Base-by-base conservation (phyloP, 140 eudicot species). In the Stevia rebaudiana region DNA sequence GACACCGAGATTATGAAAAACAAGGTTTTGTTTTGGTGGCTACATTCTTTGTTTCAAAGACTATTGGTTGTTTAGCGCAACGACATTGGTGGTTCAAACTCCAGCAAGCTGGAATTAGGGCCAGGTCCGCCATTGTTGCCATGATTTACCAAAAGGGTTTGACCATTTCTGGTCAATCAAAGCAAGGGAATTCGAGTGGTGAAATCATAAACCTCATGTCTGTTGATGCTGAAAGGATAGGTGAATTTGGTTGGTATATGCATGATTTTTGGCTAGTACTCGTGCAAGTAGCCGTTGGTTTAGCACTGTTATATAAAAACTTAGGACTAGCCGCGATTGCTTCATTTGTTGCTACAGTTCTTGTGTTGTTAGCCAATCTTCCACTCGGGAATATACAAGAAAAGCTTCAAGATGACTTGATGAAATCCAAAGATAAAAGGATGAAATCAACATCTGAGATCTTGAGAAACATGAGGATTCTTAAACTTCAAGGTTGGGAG, bases 401-500 rank as follows among this genome's bases (percentile, higher is more conserved):
- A 76, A 84, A 63, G 11, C 78, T 70, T 74, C 94, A 84, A 47
- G 80, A 58, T 0, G 68, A 69, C 31, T 61, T 89, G 8, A 86
- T 89, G 97, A 61, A 81, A 65, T 81, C 73, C 4, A 85, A 84
- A 66, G 97, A 90, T 68, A 66, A 54, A 64, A 71, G 97, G 74
- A 86, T 90, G 97, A 90, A 90, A 74, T 78, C 84, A 11, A 90
- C 87, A 5, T 86, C 90, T 39, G 97, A 90, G 66, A 79, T 83
- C 46, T 72, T 90, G 73, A 82, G 79, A 56, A 90, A 90, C 65
- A 90, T 86, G 95, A 80, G 94, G 66, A 86, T 90, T 66, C 90
- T 90, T 37, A 90, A 86, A 78, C 94, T 90, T 52, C 80, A 90
- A 54, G 95, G 94, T 7, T 86, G 97, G 97, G 97, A 86, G 76